Conservation (phyloP, 1,284 basidiomycete species). For the Puccinia novopanici region DNA sequence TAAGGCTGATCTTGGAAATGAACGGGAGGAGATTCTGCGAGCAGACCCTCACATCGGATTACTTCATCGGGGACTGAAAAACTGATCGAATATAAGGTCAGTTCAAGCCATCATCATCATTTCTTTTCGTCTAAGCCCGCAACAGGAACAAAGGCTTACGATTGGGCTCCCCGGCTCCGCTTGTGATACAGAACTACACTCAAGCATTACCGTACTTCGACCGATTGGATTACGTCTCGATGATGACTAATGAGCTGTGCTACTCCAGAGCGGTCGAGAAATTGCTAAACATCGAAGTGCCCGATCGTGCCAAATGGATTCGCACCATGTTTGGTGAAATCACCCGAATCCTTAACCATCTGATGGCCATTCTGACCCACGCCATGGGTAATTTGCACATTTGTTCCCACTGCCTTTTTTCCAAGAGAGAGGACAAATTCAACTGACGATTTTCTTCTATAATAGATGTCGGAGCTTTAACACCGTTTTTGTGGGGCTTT, state of each 20-base stretch:
- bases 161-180: not conserved
- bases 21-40: conserved; percentile 75
- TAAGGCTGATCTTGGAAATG: conserved; percentile 94
- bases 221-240: conserved; percentile 96
- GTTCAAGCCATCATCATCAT: too few species aligned
- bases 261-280: conserved; percentile 98
- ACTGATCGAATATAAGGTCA: conserved; percentile 89
- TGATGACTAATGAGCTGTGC: conserved; percentile 70
- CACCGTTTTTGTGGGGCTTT: conserved; percentile 99
- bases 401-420: not conserved
- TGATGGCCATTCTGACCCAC: conserved; percentile 96
- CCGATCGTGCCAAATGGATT: conserved; percentile 99
- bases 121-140: too few species aligned
- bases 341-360: conserved; percentile 91
- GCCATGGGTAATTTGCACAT: conserved; percentile 67
- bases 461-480: conserved; percentile 87
- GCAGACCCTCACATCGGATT: conserved; percentile 75
- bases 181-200: conserved; percentile 71
- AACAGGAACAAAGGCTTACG: not conserved
- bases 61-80: conserved; percentile 98
- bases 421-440: not conserved
- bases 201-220: conserved; percentile 99
- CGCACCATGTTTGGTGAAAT: conserved; percentile 96
- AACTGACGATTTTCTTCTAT: not conserved
- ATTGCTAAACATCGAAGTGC: conserved; percentile 95